Base-by-base conservation (phyloP, 352 stramenopile species). In the Globisporangium polare region DNA sequence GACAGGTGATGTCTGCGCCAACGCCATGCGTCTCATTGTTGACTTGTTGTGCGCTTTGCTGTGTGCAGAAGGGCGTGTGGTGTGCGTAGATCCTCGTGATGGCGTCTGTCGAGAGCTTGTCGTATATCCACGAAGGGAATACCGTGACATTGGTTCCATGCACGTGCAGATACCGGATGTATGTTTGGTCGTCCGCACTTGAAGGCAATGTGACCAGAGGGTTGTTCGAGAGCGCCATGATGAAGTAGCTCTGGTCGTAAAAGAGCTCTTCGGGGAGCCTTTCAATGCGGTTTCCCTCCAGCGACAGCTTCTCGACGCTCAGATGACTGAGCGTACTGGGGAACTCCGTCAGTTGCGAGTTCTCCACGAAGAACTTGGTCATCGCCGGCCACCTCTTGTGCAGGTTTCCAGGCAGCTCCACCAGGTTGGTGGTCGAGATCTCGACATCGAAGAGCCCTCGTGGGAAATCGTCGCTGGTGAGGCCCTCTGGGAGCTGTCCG, bases 401-500 rank as follows among this genome's bases (percentile, higher is more conserved):
- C 9, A 77, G 51, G 31, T 75, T 37, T n/a, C 51, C 26, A 0
- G 70, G 67, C 0, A 77, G 45, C 4, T 59, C 41, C 3, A 58
- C 53, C 27, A 77, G 64, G 26, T 75, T 77, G n/a, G 67, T 71
- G 39, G 55, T 62, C 2, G 65, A 65, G 52, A 77, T 56, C 54
- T 74, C 61, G 7, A 77, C 31, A 27, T 87, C 79, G 10, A 35
- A 55, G 59, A 65, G 59, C 9, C 59, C 41, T n/a, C 31, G n/a
- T 2, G 59, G 59, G 12, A 35, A 41, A 9, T 58, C 41, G 39
- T 53, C 59, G 12, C 39, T 65, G 27, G 53, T 74, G n/a, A 84
- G 63, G 5, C 75, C 69, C 3, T 56, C 60, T 0, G 77, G 79
- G 0, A 85, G 60, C 9, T 82, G 26, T 9, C 73, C 73, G 35